Evolutionary conservation across 345 rosid genomes (phyloP), one percentile per base, ranked within the genome.

Genomic region (Heritiera fomes): DNA sequence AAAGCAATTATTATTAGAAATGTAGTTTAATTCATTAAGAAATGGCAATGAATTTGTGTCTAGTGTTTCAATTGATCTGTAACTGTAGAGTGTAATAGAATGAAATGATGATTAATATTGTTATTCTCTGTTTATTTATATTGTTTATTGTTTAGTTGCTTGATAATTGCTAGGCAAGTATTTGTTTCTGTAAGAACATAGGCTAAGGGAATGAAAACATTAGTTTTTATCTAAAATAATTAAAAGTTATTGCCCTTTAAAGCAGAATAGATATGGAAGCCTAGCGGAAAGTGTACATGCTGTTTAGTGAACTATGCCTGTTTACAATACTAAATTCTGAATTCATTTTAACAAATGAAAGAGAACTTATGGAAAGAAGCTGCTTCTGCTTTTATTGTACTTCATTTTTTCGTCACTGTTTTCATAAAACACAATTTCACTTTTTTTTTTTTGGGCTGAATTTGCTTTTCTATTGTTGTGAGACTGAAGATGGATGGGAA

Each of bases 401-500:
- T 8, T 32, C 5, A 34, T 9, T 2, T 43, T 23, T 28, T 9
- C 50, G 15, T 53, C 17, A 18, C 76, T n/a, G 49, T 8, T 55
- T 52, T 71, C 9, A 52, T 9, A 73, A 20, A 38, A 17, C 14
- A 8, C 17, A 2, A 34, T 18, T 18, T 17, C 58, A 20, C 23
- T 43, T 0, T 45, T 14, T 0, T 45, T 14, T n/a, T 53, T 53
- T 15, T 5, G 20, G 50, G 18, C 68, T 71, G 11, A 66, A 61
- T 60, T 45, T 50, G 4, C 0, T 23, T 65, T 6, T 14, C 52
- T 49, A 17, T 7, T 65, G 58, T 66, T 68, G 15, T 61, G 52
- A 30, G 30, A 43, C 15, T 75, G 52, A 55, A 96, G 99, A 91
- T 82, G 99, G 99, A 83, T 96, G 99, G 99, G 98, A 94, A 83